A percentile compares a stretch with the other conserved stretches of the same genome.
Conservation (phyloP, 2,329 filamentous ascomycete genomes). For the Bipolaris sorokiniana region DNA sequence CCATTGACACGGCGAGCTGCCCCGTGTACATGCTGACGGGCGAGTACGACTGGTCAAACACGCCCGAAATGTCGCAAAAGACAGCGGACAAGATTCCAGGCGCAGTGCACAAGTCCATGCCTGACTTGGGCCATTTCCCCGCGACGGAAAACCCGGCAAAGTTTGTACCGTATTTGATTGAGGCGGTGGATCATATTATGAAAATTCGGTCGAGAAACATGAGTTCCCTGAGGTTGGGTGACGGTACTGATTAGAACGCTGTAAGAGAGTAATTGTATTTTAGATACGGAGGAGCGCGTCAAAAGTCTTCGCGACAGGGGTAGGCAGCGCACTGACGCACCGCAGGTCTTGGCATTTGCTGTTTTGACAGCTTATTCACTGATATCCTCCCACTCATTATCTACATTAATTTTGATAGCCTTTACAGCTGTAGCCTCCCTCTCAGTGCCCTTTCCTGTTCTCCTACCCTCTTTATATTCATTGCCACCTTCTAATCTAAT, state of each 20-base stretch:
- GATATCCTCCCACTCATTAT: too few relatives aligned
- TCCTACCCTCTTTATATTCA: too few relatives aligned
- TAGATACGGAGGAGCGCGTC: too few relatives aligned
- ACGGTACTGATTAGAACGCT: constrained; percentile 28
- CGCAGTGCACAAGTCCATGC: constrained; percentile 54
- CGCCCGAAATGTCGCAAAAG: constrained; percentile 54
- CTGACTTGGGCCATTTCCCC: constrained; percentile 56
- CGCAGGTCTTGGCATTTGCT: too few relatives aligned
- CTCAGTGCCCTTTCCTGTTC: too few relatives aligned
- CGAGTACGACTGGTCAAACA: constrained; percentile 58
- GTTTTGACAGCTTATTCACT: too few relatives aligned
- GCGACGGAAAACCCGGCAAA: constrained; percentile 53
- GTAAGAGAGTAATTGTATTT: background rate
- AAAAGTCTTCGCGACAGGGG: too few relatives aligned
- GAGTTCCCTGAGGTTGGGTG: constrained; percentile 42
- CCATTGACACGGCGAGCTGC: constrained; percentile 57
- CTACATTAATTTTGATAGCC: too few relatives aligned
- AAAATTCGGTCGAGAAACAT: constrained; percentile 38
- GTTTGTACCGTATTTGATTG: constrained; percentile 49
- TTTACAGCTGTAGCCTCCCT: too few relatives aligned
- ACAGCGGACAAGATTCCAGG: constrained; percentile 57
- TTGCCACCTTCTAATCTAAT: too few relatives aligned
- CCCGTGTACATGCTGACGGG: constrained; percentile 60
- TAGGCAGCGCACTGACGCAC: too few relatives aligned
- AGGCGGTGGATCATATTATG: constrained; percentile 50